phyloP scores from a whole-genome alignment of 805 yeast species.

The Kluyveromyces starmeri region DNA sequence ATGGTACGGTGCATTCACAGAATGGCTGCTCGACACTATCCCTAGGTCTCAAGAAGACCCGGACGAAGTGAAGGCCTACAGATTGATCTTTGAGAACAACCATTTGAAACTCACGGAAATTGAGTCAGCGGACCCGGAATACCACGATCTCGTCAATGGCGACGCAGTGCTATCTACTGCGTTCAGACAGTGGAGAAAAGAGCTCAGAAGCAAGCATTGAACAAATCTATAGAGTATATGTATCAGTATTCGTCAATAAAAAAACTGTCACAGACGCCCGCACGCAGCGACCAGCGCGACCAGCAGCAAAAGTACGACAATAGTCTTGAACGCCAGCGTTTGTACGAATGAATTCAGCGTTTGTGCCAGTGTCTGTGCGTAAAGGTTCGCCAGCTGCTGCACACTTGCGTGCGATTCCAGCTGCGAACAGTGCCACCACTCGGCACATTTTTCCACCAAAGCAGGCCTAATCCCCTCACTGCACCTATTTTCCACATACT shows the following conservation, averaged over 20 bases:
- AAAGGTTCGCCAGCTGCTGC: conserved; percentile 58
- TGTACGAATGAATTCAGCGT: conserved; percentile 67
- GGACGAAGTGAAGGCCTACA: conserved; percentile 48
- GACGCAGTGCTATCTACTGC: conserved; percentile 37
- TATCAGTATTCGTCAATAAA: too few relatives aligned
- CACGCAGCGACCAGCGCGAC: background rate
- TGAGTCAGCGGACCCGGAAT: conserved; percentile 28
- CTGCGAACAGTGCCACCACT: conserved; percentile 73
- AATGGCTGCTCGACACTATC: conserved; percentile 57
- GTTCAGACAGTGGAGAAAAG: conserved; percentile 46
- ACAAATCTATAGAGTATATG: too few relatives aligned
- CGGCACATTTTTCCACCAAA: conserved; percentile 55
- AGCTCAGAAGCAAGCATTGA: conserved; percentile 7
- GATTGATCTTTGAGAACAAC: conserved; percentile 41
- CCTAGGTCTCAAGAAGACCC: conserved; percentile 48
- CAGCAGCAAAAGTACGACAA: conserved; percentile 1
- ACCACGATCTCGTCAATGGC: conserved; percentile 32
- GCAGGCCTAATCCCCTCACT: conserved; percentile 59
- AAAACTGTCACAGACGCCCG: too few relatives aligned
- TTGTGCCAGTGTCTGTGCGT: conserved; percentile 79
- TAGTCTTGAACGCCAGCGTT: conserved; percentile 26
- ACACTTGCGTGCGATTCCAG: conserved; percentile 51
- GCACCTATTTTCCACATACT: conserved; percentile 68
- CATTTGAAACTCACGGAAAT: conserved; percentile 43
- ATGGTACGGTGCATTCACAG: conserved; percentile 78